Base-by-base conservation (phyloP, 129 eudicot genomes). In the Sambucus nigra region DNA sequence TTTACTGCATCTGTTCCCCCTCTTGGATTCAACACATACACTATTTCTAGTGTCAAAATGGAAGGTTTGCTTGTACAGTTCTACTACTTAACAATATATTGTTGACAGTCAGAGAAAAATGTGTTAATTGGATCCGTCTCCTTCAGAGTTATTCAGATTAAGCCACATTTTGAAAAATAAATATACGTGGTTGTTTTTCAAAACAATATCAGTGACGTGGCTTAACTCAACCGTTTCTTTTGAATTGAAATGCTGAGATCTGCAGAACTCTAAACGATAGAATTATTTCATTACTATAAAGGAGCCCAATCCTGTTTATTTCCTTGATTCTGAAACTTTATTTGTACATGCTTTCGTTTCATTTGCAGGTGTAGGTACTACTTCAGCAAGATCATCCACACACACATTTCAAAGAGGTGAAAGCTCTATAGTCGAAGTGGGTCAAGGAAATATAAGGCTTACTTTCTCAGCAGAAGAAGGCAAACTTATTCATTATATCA, bases 1-100 rank as follows among this genome's bases (percentile, higher is more conserved):
- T 80, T 80, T 56, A 57, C 61, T 24, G 87, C 79, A 3, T 61
- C 27, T 14, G 79, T 59, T 50, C 79, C 87, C 13, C 73, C 87
- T 67, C 59, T 80, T 57, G 87, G 87, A 35, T 80, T 80, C 42
- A 75, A 54, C 53, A 75, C 87, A 25, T 80, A 63, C 22, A 33
- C 66, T 23, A 31, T 80, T 47, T 63, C 79, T 4, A 45, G 64
- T 26, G 55, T 66, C 10, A 60, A 68, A 59, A 5, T 51, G 24
- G 55, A 47, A 62, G 69, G 71, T 54, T 4, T 38, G 20, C 3
- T 9, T 20, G 25, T 11, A 49, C 2, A 13, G 38, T 23, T 0
- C 19, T 18, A 18, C 60, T 22, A 20, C 44, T 24, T 41, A 28
- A 24, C 18, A 18, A 44, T 7, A 28, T 35, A 41, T 23, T 3